These are phyloP conservation scores for Kwoniella sp. DNA, from an alignment of 768 basidiomycete genomes.

Conservation along the genomic window DNA sequence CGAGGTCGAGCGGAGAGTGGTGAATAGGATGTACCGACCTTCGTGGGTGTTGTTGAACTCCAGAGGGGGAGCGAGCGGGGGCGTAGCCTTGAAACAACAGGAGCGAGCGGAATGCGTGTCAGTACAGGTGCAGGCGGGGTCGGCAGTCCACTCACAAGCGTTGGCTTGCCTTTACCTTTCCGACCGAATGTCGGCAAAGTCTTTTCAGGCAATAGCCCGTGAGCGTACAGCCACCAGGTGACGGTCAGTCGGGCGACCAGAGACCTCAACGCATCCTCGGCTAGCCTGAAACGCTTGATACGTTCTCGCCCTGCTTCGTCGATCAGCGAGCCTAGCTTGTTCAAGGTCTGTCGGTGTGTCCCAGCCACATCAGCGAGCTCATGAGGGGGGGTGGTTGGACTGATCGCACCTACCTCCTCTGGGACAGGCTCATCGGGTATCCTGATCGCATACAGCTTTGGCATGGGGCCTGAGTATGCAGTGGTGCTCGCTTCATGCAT, in stretches of 20 bases:
- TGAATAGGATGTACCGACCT: constrained; percentile 21
- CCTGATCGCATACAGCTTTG: constrained; percentile 7
- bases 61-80: constrained; percentile 12
- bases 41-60: constrained; percentile 42
- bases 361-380: not conserved
- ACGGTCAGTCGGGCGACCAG: constrained; percentile 26
- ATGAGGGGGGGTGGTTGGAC: not conserved
- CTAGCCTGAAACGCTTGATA: constrained; percentile 20
- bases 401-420: constrained; percentile 4
- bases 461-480: too few relatives aligned
- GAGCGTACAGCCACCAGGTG: constrained; percentile 23
- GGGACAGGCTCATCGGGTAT: constrained; percentile 10
- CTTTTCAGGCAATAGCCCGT: constrained; percentile 1
- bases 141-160: constrained; percentile 14
- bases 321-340: constrained; percentile 11
- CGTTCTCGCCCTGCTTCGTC: constrained; percentile 11
- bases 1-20: not conserved
- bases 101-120: not conserved
- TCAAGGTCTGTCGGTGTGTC: constrained; percentile 15
- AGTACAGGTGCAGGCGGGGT: not conserved
- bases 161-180: constrained; percentile 30
- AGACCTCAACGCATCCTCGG: constrained; percentile 22
- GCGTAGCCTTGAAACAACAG: constrained; percentile 6
- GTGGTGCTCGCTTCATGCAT: too few relatives aligned
- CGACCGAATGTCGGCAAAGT: constrained; percentile 19